Evolutionary conservation across 2,329 filamentous ascomycete genomes (phyloP), one percentile per base, ranked within the genome.

Genomic region (Dactylellina parvicollis): DNA sequence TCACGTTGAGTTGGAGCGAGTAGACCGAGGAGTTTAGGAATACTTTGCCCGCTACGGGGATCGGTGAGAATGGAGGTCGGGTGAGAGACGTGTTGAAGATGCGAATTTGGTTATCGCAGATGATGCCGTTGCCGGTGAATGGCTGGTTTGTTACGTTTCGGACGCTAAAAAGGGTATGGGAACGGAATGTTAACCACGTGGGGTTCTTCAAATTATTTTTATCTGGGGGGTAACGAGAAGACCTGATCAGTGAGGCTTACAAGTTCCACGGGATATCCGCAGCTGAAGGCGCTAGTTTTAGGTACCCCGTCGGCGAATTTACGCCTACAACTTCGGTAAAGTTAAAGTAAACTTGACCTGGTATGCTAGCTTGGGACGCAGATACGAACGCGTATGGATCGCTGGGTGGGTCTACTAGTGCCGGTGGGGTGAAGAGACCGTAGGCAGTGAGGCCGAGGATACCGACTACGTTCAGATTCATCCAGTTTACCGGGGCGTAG

Each of bases 101-200:
- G 10, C 82, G 78, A 10, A 81, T 79, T 78, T 83, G 82, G 32
- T 82, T 80, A 55, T 84, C 82, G 77, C 83, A 85, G 0, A 77
- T 75, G 44, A 78, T 77, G 8, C 79, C 79, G 54, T 82, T 79
- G 8, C 80, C 81, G 70, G 84, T 85, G 3, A 80, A 80, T 1
- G 85, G 84, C 77, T 87, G 85, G 76, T 87, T 87, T 2, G 85
- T 86, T 47, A 85, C 79, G 76, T 86, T 86, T 20, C 78, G 77
- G 34, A 74, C 77, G 22, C 75, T 80, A 75, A 78, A 83, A 83
- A 64, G 85, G 83, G 0, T 77, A 76, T 2, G 85, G n/a, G n/a
- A 74, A 0, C 82, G 80, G 66, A 81, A 84, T 16, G n/a, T n/a
- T n/a, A n/a, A n/a, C n/a, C n/a, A n/a, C n/a, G n/a, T n/a, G n/a